Evolutionary conservation across 345 rosid species (phyloP).

Genomic region (Syzygium aqueum): DNA sequence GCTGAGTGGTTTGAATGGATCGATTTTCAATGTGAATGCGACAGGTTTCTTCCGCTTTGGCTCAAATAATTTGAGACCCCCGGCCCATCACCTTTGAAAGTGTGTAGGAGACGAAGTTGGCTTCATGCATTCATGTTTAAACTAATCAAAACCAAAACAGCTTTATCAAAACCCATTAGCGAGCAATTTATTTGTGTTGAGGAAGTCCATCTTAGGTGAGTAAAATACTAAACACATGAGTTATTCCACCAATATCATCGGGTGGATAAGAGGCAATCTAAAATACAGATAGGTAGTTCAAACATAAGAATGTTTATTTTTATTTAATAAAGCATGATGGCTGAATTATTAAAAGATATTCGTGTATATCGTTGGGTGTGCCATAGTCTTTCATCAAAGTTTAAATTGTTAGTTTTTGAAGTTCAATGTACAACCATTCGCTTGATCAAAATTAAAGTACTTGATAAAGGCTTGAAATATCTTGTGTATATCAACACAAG

Average conservation of each 20-base stretch:
- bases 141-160: not conserved
- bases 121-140: not conserved
- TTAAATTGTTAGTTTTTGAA: not conserved
- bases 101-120: not conserved
- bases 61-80: not conserved
- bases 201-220: not conserved
- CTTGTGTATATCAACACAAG: not conserved
- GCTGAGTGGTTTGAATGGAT: not conserved
- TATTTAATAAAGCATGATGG: not conserved
- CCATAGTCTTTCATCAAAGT: not conserved
- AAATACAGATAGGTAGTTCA: not conserved
- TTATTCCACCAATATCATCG: not conserved
- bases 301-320: too few species aligned
- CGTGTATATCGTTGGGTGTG: not conserved
- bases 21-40: not conserved
- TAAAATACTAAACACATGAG: not conserved
- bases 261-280: not conserved
- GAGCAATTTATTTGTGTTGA: not conserved
- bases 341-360: not conserved
- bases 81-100: not conserved
- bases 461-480: not conserved
- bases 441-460: too few species aligned
- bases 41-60: not conserved
- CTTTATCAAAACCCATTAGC: not conserved
- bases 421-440: not conserved